phyloP scores from a whole-genome alignment of 768 basidiomycete species.

The Candolleomyces eurysporus region DNA sequence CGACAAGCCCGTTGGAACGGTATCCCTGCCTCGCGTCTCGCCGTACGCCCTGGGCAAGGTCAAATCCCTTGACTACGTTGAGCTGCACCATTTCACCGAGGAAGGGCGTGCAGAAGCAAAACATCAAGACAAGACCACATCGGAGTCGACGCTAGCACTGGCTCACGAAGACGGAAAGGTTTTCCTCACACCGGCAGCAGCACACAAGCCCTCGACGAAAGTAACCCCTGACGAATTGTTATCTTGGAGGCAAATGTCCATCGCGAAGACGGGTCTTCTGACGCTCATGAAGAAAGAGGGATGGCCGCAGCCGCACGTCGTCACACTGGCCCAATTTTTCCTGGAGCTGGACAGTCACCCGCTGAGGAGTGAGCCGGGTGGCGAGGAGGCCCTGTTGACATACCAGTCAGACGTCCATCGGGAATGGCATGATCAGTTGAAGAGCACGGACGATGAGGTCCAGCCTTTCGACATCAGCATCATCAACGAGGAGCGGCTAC shows the following conservation, averaged over 20 bases:
- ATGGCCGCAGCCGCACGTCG: slow-evolving; percentile 10
- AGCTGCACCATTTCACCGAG: slow-evolving; percentile 13
- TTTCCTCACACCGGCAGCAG: slow-evolving; percentile 8
- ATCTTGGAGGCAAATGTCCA: slow-evolving; percentile 15
- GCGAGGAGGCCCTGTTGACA: slow-evolving; percentile 4
- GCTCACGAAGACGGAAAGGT: slow-evolving; percentile 9
- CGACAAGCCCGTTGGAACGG: background rate
- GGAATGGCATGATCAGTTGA: slow-evolving; percentile 12
- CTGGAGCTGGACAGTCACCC: slow-evolving; percentile 12
- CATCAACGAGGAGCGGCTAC: slow-evolving; percentile 6
- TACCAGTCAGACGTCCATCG: slow-evolving; percentile 12
- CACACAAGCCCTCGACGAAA: slow-evolving; percentile 15
- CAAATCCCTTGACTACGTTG: slow-evolving; percentile 10
- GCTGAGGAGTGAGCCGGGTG: background rate
- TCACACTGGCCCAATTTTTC: slow-evolving; percentile 10
- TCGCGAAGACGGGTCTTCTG: slow-evolving; percentile 14
- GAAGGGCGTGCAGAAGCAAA: slow-evolving; percentile 9
- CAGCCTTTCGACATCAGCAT: slow-evolving; percentile 8
- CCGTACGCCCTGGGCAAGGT: slow-evolving; percentile 8
- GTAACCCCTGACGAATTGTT: slow-evolving; percentile 14
- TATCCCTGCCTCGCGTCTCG: background rate
- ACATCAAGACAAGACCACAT: background rate
- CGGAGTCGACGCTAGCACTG: slow-evolving; percentile 9
- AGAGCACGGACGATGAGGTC: background rate
- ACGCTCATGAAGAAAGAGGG: background rate